Percentiles rank a stretch among this genome's conserved stretches.
These are phyloP conservation scores for Metarhizium sp. DNA, from an alignment of 2,329 filamentous ascomycete species.

Conservation along the genomic window DNA sequence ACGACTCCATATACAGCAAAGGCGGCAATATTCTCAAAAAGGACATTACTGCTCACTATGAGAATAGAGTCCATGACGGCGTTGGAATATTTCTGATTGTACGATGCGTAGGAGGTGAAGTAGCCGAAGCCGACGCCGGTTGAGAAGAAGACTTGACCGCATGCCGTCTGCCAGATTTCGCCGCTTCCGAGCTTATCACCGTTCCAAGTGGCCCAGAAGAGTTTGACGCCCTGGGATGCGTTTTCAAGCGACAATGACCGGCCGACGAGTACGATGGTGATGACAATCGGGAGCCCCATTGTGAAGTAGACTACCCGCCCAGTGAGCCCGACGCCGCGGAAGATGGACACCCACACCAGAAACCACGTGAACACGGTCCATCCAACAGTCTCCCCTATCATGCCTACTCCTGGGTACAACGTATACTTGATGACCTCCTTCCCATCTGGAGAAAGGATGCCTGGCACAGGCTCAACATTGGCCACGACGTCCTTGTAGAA, in stretches of 20 bases:
- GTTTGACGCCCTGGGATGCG: slow-evolving; percentile 39
- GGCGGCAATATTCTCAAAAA: slow-evolving; percentile 45
- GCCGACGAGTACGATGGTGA: slow-evolving; percentile 46
- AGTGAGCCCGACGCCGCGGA: slow-evolving; percentile 47
- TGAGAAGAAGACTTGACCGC: slow-evolving; percentile 51
- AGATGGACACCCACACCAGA: slow-evolving; percentile 49
- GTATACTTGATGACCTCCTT: slow-evolving; percentile 32
- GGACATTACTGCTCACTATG: slow-evolving; percentile 43
- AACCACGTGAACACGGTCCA: slow-evolving; percentile 52
- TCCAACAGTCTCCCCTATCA: slow-evolving; percentile 47
- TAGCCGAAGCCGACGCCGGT: slow-evolving; percentile 50
- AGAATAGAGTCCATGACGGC: slow-evolving; percentile 49
- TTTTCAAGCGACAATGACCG: slow-evolving; percentile 44
- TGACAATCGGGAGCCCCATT: slow-evolving; percentile 50
- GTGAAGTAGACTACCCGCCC: slow-evolving; percentile 52
- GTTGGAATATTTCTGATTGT: slow-evolving; percentile 48
- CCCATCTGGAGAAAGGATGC: slow-evolving; percentile 26
- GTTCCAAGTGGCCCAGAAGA: slow-evolving; percentile 37
- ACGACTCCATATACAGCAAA: slow-evolving; percentile 46
- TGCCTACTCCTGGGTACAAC: slow-evolving; percentile 32
- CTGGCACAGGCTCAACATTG: slow-evolving; percentile 33
- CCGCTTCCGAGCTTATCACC: slow-evolving; percentile 39
- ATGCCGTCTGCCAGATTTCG: slow-evolving; percentile 49
- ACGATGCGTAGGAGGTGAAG: slow-evolving; percentile 49
- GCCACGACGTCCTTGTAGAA: slow-evolving; percentile 40